Base-by-base conservation (phyloP, 805 yeast genomes). In the Candida chilensis region DNA sequence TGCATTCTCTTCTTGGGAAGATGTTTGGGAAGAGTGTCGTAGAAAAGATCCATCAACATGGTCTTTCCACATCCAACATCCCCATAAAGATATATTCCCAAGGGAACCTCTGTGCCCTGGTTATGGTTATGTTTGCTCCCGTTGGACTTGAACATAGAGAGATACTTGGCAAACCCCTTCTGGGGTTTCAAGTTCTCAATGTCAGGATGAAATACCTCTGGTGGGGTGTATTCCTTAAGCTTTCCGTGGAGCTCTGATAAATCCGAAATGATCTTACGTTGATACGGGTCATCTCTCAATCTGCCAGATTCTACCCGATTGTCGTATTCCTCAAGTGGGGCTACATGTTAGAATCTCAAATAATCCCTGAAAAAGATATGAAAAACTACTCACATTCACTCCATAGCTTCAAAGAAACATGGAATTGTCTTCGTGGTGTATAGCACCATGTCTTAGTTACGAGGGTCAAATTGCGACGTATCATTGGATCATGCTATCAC, bases 1-100 rank as follows among this genome's bases (percentile, higher is more conserved):
- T 92, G 98, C 28, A 90, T 64, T 39, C 98, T 67, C 42, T 65
- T 70, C 46, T 87, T 86, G 9, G 90, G 70, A 35, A 92, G 60
- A 48, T 81, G 84, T 0, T 54, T 30, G 0, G 97, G 96, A 12
- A 90, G 70, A 0, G 95, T 85, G 14, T 73, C 63, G 55, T 88
- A 92, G 46, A 92, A 92, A 40, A 92, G 63, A 54, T 92, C 97
- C 97, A 92, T 90, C 36, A 92, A 63, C 96, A 92, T 90, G 5
- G 98, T 92, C 50, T 92, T 90, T 4, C 98, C 98, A 54, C 97
- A 88, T 2, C 98, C 98, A 26, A 92, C 98, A 52, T 92, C 97
- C 15, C 98, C 98, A 54, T 84, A 92, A 18, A 92, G 64, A 47
- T 92, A 92, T 5, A 92, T 80, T 4, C 98, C 98, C 40, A 70